Base-by-base conservation (phyloP, 139 green algal species). In the Trebouxia sp. region DNA sequence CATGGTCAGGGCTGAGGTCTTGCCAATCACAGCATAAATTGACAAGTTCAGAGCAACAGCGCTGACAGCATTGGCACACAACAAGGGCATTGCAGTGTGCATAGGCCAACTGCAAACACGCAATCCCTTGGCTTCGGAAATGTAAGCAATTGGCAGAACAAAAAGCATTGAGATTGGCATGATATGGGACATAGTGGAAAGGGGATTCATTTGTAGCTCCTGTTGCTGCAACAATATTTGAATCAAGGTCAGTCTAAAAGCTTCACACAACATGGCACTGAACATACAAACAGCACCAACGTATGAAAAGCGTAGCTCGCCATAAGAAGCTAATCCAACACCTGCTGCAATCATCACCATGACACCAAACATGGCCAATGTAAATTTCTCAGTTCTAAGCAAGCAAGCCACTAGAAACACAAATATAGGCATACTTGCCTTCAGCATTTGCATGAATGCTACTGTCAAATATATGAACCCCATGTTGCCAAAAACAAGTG, bases 271-370 rank as follows among this genome's bases (percentile, higher is more conserved):
- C 20, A 98, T 88, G 8, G 96, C 90, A 11, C 84, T 84, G 24
- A 99, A 90, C 90, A 98, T 95, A 81, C 97, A 87, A 20, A 95
- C 41, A 32, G 98, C 80, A 10, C 96, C 96, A n/a, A 86, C 86
- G 32, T 93, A 30, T 14, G 96, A 86, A 39, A 99, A 92, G 86
- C 97, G 96, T 58, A 92, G 35, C 85, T 97, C 93, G 0, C 89
- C 90, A 42, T 84, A 91, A 41, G 87, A 87, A 42, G 85, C 89
- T 9, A 93, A 85, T 20, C 43, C 79, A 20, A 91, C 85, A 17
- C 89, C 89, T 0, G 90, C 43, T 14, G 79, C 78, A 35, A 94
- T 86, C 12, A 92, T 39, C 6, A 89, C 10, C 89, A 94, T 91
- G 84, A 91, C 91, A 26, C 42, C 39, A 20, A 88, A 74, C 10